These are phyloP conservation scores for Hibiscus mutabilis DNA, from an alignment of 345 rosid genomes.

Conservation along the genomic window DNA sequence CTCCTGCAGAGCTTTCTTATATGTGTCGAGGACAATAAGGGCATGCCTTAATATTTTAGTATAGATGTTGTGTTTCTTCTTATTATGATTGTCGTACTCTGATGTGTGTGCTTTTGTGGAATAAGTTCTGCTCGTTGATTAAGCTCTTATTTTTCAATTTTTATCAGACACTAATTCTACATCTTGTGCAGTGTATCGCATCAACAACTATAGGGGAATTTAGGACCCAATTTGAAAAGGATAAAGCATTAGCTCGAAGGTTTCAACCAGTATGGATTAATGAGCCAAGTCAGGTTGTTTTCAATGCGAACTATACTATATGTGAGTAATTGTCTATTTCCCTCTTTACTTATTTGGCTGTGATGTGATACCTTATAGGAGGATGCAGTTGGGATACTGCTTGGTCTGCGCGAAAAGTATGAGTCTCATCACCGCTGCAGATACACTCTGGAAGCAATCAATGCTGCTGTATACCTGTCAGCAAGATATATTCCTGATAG, in stretches of 20 bases:
- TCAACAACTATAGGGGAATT: conserved; percentile 88
- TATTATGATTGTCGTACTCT: neutral
- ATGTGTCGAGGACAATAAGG: neutral
- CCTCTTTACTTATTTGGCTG: conserved; percentile 17
- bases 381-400: conserved; percentile 76
- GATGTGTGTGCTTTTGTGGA: neutral
- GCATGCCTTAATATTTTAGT: neutral
- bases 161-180: conserved; percentile 9
- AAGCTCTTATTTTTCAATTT: conserved; percentile 5
- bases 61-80: neutral
- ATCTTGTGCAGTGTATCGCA: conserved; percentile 79
- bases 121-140: conserved; percentile 2
- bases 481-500: conserved; percentile 87
- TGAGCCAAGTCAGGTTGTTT: conserved; percentile 85
- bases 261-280: conserved; percentile 86
- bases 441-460: conserved; percentile 74
- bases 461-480: conserved; percentile 85
- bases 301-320: conserved; percentile 9
- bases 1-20: neutral
- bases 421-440: conserved; percentile 88
- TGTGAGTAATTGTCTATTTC: neutral
- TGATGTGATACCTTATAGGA: conserved; percentile 43
- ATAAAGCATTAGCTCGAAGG: conserved; percentile 92
- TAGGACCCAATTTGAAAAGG: conserved; percentile 79
- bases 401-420: conserved; percentile 85